Conservation (phyloP, 1,284 basidiomycete species). For the Anthracocystis panici-leucophaei region DNA sequence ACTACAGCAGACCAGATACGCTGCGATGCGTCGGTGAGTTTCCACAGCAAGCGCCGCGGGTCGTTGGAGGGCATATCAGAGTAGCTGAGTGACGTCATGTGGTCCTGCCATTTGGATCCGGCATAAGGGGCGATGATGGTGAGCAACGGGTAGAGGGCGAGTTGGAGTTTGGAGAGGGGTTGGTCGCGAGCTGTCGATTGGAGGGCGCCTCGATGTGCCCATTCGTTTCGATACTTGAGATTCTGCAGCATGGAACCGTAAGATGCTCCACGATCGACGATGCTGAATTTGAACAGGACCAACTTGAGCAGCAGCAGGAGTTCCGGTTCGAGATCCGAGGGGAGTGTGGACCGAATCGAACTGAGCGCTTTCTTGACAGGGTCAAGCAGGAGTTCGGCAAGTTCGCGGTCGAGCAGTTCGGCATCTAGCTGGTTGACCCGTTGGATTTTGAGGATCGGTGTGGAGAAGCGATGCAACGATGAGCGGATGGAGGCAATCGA, state of each 20-base stretch:
- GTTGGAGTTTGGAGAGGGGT: slow-evolving; percentile 55
- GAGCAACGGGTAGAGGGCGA: slow-evolving; percentile 77
- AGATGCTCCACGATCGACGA: slow-evolving; percentile 83
- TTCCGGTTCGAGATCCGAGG: slow-evolving; percentile 82
- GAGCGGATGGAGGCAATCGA: slow-evolving; percentile 54
- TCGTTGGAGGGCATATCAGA: slow-evolving; percentile 75
- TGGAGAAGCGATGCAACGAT: slow-evolving; percentile 60
- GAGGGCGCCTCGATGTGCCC: slow-evolving; percentile 54
- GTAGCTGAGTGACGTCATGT: slow-evolving; percentile 86
- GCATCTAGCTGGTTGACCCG: slow-evolving; percentile 93
- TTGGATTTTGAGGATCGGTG: slow-evolving; percentile 65
- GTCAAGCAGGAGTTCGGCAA: slow-evolving; percentile 84
- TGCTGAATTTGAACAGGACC: slow-evolving; percentile 83
- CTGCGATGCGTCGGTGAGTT: slow-evolving; percentile 78
- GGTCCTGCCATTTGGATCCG: slow-evolving; percentile 78
- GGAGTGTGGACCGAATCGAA: slow-evolving; percentile 75
- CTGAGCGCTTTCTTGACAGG: slow-evolving; percentile 81
- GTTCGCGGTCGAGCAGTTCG: slow-evolving; percentile 88
- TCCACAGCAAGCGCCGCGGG: slow-evolving; percentile 78
- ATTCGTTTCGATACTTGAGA: slow-evolving; percentile 73
- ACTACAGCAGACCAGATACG: slow-evolving; percentile 75
- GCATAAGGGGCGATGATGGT: slow-evolving; percentile 84
- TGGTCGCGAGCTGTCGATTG: slow-evolving; percentile 58
- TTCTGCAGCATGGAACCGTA: slow-evolving; percentile 94
- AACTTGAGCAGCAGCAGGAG: slow-evolving; percentile 81